Evolutionary conservation across 192 early-diverging fungal genomes (phyloP).

Genomic region (Coemansia aciculifera): DNA sequence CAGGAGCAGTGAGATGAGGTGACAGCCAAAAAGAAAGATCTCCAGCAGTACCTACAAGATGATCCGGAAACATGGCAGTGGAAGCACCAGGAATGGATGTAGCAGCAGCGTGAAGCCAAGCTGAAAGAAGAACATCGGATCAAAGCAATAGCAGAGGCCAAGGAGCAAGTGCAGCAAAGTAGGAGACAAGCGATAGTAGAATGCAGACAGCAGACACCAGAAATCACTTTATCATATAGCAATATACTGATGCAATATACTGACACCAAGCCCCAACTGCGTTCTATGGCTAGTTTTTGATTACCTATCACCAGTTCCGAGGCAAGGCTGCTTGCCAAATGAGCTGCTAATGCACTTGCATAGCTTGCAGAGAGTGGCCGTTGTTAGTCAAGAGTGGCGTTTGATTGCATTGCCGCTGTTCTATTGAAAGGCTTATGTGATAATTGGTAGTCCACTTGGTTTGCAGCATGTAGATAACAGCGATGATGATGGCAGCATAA

Average conservation of each 20-base stretch:
- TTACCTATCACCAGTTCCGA: background rate
- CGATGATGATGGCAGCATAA: no score
- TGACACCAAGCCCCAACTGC: background rate
- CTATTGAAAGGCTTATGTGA: background rate
- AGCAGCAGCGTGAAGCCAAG: background rate
- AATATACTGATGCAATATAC: background rate
- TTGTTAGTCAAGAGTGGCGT: constrained; percentile 16
- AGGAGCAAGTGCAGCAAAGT: background rate
- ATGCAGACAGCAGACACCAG: background rate
- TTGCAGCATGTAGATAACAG: no score
- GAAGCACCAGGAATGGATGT: background rate
- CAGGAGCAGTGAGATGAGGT: background rate
- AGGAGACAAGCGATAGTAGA: background rate
- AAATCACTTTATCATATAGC: background rate
- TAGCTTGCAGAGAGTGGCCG: background rate
- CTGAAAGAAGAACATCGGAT: background rate
- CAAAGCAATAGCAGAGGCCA: background rate
- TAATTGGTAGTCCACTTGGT: background rate
- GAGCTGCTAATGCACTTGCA: background rate
- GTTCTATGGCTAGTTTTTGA: background rate
- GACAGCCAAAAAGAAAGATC: background rate
- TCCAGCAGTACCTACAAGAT: background rate
- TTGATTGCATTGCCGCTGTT: background rate
- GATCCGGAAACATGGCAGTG: background rate
- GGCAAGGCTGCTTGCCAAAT: background rate